Evolutionary conservation across 257 asterid species (phyloP), one percentile per base, ranked within the genome.

Genomic region (Avicennia marina): DNA sequence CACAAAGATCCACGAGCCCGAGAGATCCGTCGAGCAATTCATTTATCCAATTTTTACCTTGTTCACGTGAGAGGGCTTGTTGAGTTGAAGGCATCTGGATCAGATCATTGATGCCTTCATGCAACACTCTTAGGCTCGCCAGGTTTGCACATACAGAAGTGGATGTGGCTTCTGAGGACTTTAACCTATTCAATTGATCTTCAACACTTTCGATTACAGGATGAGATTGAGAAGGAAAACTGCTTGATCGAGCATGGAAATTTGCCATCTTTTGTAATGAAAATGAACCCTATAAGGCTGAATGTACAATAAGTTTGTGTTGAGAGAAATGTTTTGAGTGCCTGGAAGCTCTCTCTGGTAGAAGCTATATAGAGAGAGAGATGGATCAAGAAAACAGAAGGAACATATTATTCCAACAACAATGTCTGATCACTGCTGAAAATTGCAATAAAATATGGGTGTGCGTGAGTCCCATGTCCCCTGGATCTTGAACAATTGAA

Each of bases 171-270:
- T 42, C 53, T 0, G 71, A 70, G 26, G 66, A 53, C 48, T 44
- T 67, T 47, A 73, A 58, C 43, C 68, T 74, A 52, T 17, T 42
- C 17, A 73, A 43, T 0, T 56, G 62, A 38, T 70, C 64, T 41
- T 55, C 64, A 19, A 62, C 65, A 6, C 7, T 25, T 0, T 41
- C 42, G 18, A 64, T 20, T 40, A 59, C 43, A 6, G 85, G 85
- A 32, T 71, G 73, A 48, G 83, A 64, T 47, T 67, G 62, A 7
- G 81, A 53, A 18, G 85, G 89, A 34, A 72, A 65, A 50, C 81
- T 80, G 60, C 59, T 70, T 34, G 77, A 71, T 52, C 78, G 70
- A 40, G 63, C 36, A 38, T 76, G 84, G 63, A 41, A 51, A 29
- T 48, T 45, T 13, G 75, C 65, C 78, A 74, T 76, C 29, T 64